These are phyloP conservation scores for Syncephalastrum sp. DNA, from an alignment of 371 early-diverging fungal species.

Conservation along the genomic window DNA sequence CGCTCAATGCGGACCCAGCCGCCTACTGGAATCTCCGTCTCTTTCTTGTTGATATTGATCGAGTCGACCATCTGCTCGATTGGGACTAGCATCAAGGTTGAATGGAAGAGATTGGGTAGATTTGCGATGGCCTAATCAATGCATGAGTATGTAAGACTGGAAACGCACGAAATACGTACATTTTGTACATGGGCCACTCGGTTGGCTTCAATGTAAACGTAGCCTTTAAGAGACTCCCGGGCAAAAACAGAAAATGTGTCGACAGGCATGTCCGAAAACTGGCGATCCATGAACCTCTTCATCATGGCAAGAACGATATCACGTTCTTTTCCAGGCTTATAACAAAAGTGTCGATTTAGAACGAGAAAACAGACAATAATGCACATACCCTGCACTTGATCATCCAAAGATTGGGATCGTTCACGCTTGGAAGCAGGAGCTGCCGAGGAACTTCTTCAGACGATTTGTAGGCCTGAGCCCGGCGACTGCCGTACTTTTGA, in stretches of 20 bases:
- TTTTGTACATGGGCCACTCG: conserved; percentile 83
- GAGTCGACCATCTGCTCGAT: conserved; percentile 96
- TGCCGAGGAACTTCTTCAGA: conserved; percentile 79
- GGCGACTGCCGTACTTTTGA: conserved; percentile 75
- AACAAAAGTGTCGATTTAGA: neutral
- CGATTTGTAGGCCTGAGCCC: conserved; percentile 49
- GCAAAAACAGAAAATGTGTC: conserved; percentile 82
- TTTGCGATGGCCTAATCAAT: conserved; percentile 58
- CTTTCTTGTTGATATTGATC: conserved; percentile 74
- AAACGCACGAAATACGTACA: conserved; percentile 22
- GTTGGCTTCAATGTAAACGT: conserved; percentile 95
- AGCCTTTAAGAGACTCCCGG: conserved; percentile 91
- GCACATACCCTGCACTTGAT: conserved; percentile 75
- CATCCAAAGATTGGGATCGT: conserved; percentile 95
- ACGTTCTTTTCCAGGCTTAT: conserved; percentile 83
- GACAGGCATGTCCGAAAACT: conserved; percentile 57
- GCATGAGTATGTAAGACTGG: neutral
- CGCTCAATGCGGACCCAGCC: conserved; percentile 93
- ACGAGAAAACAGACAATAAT: neutral
- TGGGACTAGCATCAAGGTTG: conserved; percentile 86
- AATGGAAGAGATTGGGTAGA: conserved; percentile 73
- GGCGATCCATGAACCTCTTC: conserved; percentile 73
- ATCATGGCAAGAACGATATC: conserved; percentile 83
- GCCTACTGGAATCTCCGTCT: conserved; percentile 70
- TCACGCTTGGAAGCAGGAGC: conserved; percentile 82